These are phyloP conservation scores for Pyrenopolyporus hunteri DNA, from an alignment of 495 filamentous ascomycete genomes.

Conservation along the genomic window DNA sequence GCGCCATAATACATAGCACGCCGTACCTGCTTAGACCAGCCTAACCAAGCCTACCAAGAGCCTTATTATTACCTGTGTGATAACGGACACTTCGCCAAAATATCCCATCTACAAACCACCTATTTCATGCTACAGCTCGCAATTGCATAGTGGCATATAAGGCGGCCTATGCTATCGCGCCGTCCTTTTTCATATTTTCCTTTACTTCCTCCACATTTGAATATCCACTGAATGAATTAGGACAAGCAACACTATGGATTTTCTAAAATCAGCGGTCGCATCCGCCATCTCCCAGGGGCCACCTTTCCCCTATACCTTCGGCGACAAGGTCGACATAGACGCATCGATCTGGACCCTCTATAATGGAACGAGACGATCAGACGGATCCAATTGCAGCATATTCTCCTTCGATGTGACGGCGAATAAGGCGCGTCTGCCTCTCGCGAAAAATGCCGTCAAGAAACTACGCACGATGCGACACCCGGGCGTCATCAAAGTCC, in stretches of 20 bases:
- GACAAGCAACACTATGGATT: conserved; percentile 71
- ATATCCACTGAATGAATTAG: conserved; percentile 28
- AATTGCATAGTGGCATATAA: not conserved
- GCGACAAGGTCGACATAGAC: conserved; percentile 86
- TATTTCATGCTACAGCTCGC: not conserved
- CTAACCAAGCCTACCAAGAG: not conserved
- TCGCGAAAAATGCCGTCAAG: conserved; percentile 90
- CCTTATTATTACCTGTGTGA: not conserved
- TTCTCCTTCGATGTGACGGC: conserved; percentile 89
- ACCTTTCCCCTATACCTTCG: conserved; percentile 87
- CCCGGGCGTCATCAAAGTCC: conserved; percentile 88
- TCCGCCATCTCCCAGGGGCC: conserved; percentile 96
- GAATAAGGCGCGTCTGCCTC: conserved; percentile 78
- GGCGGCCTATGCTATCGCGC: too few relatives aligned
- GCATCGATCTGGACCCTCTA: conserved; percentile 90
- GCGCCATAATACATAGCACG: too few relatives aligned
- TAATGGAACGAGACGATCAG: conserved; percentile 91
- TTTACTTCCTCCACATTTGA: not conserved
- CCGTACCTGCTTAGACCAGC: too few relatives aligned
- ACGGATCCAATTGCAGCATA: conserved; percentile 90
- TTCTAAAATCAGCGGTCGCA: conserved; percentile 94
- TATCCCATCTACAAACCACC: conserved; percentile 4
- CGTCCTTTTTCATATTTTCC: too few relatives aligned
- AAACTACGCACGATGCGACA: conserved; percentile 92
- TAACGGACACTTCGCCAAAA: conserved; percentile 24